Evolutionary conservation across 441 rosid species (phyloP).

Genomic region (Gossypium schwendimanii): DNA sequence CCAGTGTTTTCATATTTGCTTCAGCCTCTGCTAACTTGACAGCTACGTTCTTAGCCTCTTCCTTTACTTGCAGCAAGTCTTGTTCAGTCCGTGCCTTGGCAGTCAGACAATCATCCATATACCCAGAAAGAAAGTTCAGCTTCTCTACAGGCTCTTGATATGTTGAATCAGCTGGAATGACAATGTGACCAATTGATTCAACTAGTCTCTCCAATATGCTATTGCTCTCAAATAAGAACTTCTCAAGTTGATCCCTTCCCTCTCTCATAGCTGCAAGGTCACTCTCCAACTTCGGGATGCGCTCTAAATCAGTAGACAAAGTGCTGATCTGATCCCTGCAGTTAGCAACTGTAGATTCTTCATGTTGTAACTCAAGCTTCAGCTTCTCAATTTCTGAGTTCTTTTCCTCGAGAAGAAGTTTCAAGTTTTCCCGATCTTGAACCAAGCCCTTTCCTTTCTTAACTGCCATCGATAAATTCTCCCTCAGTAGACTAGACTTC

Average conservation of each 20-base stretch:
- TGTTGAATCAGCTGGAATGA: constrained; percentile 40
- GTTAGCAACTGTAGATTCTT: constrained; percentile 40
- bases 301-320: constrained; percentile 47
- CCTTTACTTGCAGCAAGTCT: constrained; percentile 44
- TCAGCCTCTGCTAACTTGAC: constrained; percentile 52
- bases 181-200: constrained; percentile 41
- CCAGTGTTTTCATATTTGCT: constrained; percentile 39
- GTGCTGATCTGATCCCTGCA: constrained; percentile 48
- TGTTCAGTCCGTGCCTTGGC: constrained; percentile 46
- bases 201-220: constrained; percentile 44
- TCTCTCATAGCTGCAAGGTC: constrained; percentile 45
- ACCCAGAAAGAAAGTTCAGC: constrained; percentile 55
- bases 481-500: constrained; percentile 65
- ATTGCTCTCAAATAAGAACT: constrained; percentile 54
- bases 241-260: constrained; percentile 55
- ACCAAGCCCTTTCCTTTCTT: constrained; percentile 95
- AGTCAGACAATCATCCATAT: constrained; percentile 48
- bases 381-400: constrained; percentile 58
- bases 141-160: constrained; percentile 56
- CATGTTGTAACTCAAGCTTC: constrained; percentile 51
- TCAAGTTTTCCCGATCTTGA: constrained; percentile 77
- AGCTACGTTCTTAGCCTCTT: constrained; percentile 39
- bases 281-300: constrained; percentile 54
- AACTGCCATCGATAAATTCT: constrained; percentile 86
- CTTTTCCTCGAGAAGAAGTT: constrained; percentile 59